Evolutionary conservation across 805 yeast species (phyloP), one percentile per base, ranked within the genome.

Genomic region (Myxozyma udenii): DNA sequence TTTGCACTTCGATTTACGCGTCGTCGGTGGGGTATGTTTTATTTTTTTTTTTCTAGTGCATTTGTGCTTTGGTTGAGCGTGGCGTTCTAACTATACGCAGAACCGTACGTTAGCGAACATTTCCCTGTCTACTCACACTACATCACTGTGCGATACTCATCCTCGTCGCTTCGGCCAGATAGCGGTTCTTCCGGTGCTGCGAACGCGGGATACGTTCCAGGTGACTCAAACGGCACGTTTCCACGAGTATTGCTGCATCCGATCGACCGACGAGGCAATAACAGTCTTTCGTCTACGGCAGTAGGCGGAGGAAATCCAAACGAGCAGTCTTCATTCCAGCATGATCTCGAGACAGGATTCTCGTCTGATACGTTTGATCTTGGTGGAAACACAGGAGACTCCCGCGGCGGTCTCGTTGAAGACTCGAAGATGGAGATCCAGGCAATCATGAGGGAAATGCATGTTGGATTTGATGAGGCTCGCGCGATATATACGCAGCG

Each of bases 401-500:
- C 70, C 1, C 75, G 95, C 48, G 61, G 68, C n/a, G 93, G 93
- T 0, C 70, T 86, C 32, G 81, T 79, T 63, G 79, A 73, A 36
- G 62, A 51, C 4, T 78, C 85, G 1, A 83, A 81, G 65, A 61
- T 61, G 16, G 75, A 70, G 48, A 78, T 86, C 2, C 70, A 72
- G 51, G 55, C 66, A 25, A 70, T 84, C 5, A 86, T 86, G 93
- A 63, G 71, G 4, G 62, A 65, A 4, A 68, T 76, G 45, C 64
- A 71, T 32, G 55, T 84, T 25, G 62, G 77, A 1, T 86, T 86
- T 64, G 95, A 86, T 64, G 79, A 79, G 38, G 95, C 95, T 0
- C 71, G 95, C 54, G 65, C 78, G 2, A 62, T 73, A 48, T 82
- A 77, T 62, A 75, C 79, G 3, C 72, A 70, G 46, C 57, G 65